phyloP scores from a whole-genome alignment of 2,329 filamentous ascomycete genomes.

The Diaporthe vexans region DNA sequence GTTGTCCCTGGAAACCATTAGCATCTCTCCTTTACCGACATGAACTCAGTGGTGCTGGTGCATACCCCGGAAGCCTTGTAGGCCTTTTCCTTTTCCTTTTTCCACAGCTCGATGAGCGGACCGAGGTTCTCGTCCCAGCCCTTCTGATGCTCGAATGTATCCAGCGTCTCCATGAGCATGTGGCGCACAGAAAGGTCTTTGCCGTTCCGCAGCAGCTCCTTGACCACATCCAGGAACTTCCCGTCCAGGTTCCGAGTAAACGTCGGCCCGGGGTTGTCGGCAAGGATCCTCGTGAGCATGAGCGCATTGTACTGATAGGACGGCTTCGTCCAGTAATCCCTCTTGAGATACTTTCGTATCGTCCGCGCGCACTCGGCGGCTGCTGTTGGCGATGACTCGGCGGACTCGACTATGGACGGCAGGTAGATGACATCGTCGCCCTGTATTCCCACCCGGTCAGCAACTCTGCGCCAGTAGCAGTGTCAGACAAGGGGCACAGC shows the following conservation, averaged over 20 bases:
- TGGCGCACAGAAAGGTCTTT: conserved; percentile 84
- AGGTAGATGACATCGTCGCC: conserved; percentile 94
- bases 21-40: conserved; percentile 38
- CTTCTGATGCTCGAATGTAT: conserved; percentile 81
- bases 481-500: not conserved
- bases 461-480: conserved; percentile 39
- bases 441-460: conserved; percentile 53
- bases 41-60: conserved; percentile 21
- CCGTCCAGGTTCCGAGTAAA: conserved; percentile 94
- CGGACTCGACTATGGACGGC: conserved; percentile 92
- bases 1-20: conserved; percentile 45
- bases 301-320: conserved; percentile 94
- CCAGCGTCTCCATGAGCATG: conserved; percentile 88
- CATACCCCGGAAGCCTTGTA: conserved; percentile 66
- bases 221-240: conserved; percentile 83
- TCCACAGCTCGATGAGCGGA: conserved; percentile 87
- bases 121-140: conserved; percentile 80
- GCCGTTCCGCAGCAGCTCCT: conserved; percentile 79
- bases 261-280: conserved; percentile 89
- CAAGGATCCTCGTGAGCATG: conserved; percentile 93
- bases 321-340: conserved; percentile 74
- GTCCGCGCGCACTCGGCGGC: conserved; percentile 84
- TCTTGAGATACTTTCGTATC: conserved; percentile 86
- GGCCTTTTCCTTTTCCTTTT: conserved; percentile 82
- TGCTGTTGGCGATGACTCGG: conserved; percentile 90